phyloP scores from a whole-genome alignment of 192 early-diverging fungal genomes.

The Rhizophlyctis rosea region DNA sequence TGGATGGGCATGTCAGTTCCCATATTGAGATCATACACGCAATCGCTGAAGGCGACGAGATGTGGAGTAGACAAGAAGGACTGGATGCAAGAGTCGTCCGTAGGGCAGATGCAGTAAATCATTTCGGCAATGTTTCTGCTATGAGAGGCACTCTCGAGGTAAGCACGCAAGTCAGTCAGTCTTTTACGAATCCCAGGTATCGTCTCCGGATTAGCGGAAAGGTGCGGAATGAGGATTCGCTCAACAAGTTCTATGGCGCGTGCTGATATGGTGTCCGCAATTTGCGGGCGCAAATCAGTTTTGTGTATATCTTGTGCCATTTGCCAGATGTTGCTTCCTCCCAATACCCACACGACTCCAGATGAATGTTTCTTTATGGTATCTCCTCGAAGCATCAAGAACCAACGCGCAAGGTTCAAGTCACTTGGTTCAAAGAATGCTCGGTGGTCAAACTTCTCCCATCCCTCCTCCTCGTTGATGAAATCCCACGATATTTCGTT shows the following conservation, averaged over 20 bases:
- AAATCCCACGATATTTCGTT: background rate
- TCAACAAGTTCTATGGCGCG: background rate
- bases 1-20: slow-evolving; percentile 7
- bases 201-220: background rate
- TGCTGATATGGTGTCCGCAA: slow-evolving; percentile 1
- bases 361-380: slow-evolving; percentile 7
- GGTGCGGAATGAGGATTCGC: too few relatives aligned
- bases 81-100: slow-evolving; percentile 13
- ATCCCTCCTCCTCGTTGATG: slow-evolving; percentile 1
- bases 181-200: background rate
- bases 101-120: background rate
- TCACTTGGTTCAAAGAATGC: slow-evolving; percentile 5
- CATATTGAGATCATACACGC: slow-evolving; percentile 14
- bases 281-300: slow-evolving; percentile 9
- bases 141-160: background rate
- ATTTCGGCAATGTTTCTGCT: background rate
- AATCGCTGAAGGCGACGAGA: slow-evolving; percentile 18
- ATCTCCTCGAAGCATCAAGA: background rate
- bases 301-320: background rate
- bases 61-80: slow-evolving; percentile 21
- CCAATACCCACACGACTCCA: slow-evolving; percentile 6
- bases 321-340: slow-evolving; percentile 14
- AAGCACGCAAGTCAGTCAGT: background rate
- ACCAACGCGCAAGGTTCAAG: slow-evolving; percentile 7
- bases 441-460: slow-evolving; percentile 13